Evolutionary conservation across 129 eudicot genomes (phyloP).

Genomic region (Cynara cardunculus): DNA sequence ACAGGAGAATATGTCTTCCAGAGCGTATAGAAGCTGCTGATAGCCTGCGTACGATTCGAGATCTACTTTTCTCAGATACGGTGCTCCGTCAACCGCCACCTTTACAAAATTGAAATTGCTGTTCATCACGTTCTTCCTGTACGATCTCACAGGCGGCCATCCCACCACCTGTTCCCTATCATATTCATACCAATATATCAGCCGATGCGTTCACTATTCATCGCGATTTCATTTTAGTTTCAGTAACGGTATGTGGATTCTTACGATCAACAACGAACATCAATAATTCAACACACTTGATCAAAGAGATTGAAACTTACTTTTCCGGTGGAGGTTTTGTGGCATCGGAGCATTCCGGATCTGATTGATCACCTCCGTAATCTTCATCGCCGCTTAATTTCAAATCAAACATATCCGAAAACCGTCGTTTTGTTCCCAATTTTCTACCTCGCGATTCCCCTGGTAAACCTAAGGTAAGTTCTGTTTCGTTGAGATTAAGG

Average conservation of each 20-base stretch:
- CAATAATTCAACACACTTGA: no score
- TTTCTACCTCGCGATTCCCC: constrained; percentile 34
- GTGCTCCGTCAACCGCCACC: constrained; percentile 77
- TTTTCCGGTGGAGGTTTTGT: constrained; percentile 31
- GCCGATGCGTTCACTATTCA: not conserved
- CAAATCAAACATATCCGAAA: constrained; percentile 27
- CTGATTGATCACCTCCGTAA: not conserved
- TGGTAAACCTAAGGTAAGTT: constrained; percentile 65
- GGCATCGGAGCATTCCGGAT: constrained; percentile 20
- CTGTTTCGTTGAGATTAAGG: constrained; percentile 50
- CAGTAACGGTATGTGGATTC: not conserved
- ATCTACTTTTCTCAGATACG: constrained; percentile 65
- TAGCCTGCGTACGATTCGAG: constrained; percentile 47
- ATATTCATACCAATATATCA: not conserved
- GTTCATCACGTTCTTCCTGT: constrained; percentile 40
- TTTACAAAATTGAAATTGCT: constrained; percentile 49
- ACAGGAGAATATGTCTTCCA: constrained; percentile 53
- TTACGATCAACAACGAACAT: not conserved
- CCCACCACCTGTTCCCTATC: constrained; percentile 58
- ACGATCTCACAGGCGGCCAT: constrained; percentile 80
- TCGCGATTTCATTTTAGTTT: not conserved
- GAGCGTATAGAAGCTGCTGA: constrained; percentile 40
- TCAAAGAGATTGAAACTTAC: constrained; percentile 18
- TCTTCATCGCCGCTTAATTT: constrained; percentile 15
- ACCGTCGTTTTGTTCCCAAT: constrained; percentile 39